A percentile compares a stretch with the other conserved stretches of the same genome.
phyloP scores from a whole-genome alignment of 1,139 yeast species.

The Arxiozyma slooffiae region DNA sequence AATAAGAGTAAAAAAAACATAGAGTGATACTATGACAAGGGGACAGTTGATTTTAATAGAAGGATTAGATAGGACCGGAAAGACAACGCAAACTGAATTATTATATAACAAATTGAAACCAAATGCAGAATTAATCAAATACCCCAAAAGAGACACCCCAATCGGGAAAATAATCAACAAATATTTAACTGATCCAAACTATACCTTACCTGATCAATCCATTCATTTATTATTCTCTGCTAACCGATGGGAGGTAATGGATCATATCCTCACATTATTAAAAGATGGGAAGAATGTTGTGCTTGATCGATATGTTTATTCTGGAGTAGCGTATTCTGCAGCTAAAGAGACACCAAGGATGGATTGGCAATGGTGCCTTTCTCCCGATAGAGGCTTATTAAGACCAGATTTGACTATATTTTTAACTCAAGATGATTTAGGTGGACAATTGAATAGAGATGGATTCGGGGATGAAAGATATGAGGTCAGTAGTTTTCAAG shows the following conservation, averaged over 20 bases:
- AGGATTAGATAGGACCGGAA: constrained; percentile 93
- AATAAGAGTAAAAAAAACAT: background rate
- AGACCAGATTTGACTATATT: constrained; percentile 79
- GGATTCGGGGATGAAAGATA: constrained; percentile 93
- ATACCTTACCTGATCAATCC: constrained; percentile 56
- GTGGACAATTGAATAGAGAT: constrained; percentile 47
- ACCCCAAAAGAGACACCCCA: constrained; percentile 78
- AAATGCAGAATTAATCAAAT: constrained; percentile 48
- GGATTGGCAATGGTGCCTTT: constrained; percentile 62
- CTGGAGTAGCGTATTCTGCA: constrained; percentile 85
- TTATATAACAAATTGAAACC: constrained; percentile 35
- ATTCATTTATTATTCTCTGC: constrained; percentile 87
- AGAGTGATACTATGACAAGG: constrained; percentile 32
- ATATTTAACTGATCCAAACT: constrained; percentile 48
- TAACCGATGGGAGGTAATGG: constrained; percentile 79
- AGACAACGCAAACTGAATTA: constrained; percentile 69
- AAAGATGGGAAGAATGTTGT: constrained; percentile 50
- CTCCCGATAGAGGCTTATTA: constrained; percentile 78
- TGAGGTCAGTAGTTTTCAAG: constrained; percentile 66
- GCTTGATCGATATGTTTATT: constrained; percentile 79
- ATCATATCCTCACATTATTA: constrained; percentile 38
- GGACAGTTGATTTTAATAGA: constrained; percentile 77
- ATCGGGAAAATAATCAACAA: constrained; percentile 71
- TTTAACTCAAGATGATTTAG: constrained; percentile 45
- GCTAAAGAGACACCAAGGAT: constrained; percentile 54